These are phyloP conservation scores for Diplotaxis tenuifolia DNA, from an alignment of 345 rosid species.

Conservation along the genomic window DNA sequence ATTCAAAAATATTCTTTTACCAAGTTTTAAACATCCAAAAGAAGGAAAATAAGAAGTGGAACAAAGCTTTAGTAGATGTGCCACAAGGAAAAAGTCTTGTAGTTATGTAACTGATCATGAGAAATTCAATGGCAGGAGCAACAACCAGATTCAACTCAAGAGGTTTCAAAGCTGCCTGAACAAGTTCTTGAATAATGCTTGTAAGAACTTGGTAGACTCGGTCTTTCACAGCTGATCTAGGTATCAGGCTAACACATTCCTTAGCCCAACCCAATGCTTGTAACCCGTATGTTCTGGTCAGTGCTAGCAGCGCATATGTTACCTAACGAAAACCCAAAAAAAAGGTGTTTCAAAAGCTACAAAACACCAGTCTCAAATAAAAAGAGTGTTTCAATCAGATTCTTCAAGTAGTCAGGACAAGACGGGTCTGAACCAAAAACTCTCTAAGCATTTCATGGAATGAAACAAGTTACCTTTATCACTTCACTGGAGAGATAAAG, in stretches of 20 bases:
- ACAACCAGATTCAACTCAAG: constrained; percentile 61
- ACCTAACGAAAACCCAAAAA: constrained; percentile 46
- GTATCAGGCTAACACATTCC: constrained; percentile 67
- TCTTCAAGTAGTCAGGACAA: constrained; percentile 79
- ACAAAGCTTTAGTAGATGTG: too few species aligned
- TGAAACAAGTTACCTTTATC: constrained; percentile 63
- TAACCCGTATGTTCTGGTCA: constrained; percentile 61
- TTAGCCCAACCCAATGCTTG: constrained; percentile 81
- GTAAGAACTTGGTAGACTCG: constrained; percentile 66
- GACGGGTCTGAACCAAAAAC: constrained; percentile 96
- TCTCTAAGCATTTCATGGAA: not conserved
- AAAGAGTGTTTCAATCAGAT: constrained; percentile 87
- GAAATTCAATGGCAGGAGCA: too few species aligned
- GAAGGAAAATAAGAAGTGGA: too few species aligned
- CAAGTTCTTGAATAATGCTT: constrained; percentile 80
- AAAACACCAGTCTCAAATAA: not conserved
- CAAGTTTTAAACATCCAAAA: too few species aligned
- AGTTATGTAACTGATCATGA: too few species aligned
- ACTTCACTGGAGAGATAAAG: constrained; percentile 99
- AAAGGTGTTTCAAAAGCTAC: not conserved
- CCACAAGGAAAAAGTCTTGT: too few species aligned
- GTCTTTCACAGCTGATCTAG: constrained; percentile 71
- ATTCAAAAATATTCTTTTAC: too few species aligned
- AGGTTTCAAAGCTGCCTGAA: constrained; percentile 86
- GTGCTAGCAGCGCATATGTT: constrained; percentile 68